Base-by-base conservation (phyloP, 305 asterid species). In the Salvia sclarea region DNA sequence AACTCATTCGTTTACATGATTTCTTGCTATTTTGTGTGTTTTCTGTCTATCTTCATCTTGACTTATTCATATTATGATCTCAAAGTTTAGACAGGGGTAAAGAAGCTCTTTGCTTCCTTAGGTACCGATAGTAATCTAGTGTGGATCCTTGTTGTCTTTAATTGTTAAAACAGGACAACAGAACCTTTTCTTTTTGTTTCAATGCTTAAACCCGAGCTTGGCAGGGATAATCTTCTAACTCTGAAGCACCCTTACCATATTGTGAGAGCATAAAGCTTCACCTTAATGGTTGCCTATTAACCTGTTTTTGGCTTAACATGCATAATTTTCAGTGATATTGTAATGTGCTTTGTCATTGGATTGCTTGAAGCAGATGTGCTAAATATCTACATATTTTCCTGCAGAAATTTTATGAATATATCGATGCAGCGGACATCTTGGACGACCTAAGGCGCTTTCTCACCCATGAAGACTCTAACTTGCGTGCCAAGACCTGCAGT, bases 401-500 rank as follows among this genome's bases (percentile, higher is more conserved):
- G 85, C 94, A 90, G 99, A 76, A 64, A 61, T 95, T 90, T 73
- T 90, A 95, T 50, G 86, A 84, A 64, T 69, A 83, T 71, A 90
- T 95, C 37, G 80, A 84, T 71, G 87, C 89, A 52, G 99, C 98
- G 13, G 90, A 86, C 72, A 86, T 95, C 78, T 73, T 90, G 86
- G 89, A 78, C 68, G 84, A 83, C 64, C 85, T 95, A 79, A 92
- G 85, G 81, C 81, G 69, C 72, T 88, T 88, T 76, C 91, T 95
- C 60, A 79, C 82, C 33, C 94, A 95, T 64, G 95, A 90, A 76
- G 99, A 95, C 80, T 85, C 97, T 30, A 92, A 95, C 77, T 63
- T 95, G 49, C 97, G 98, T 59, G 86, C 98, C 53, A 92, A 92
- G 84, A 80, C 97, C 67, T 92, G 98, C 87, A 90, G 98, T 72